Evolutionary conservation across 1,139 yeast genomes (phyloP).

Genomic region (Zygoascus meyerae): DNA sequence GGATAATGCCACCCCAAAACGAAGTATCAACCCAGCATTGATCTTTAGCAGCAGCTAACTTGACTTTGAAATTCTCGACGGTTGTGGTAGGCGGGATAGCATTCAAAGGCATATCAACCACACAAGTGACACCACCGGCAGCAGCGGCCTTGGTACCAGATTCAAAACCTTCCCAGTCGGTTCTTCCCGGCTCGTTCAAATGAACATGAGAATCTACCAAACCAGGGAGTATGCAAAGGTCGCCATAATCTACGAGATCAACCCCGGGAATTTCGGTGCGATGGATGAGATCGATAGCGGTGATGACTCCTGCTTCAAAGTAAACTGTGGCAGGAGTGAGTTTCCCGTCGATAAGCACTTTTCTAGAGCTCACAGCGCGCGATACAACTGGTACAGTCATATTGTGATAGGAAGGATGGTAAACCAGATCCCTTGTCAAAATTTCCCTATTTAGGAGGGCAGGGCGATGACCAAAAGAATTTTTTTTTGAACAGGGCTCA

Average conservation of each 20-base stretch:
- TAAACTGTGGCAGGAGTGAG: constrained; percentile 62
- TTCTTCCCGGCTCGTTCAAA: constrained; percentile 88
- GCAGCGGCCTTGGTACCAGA: constrained; percentile 92
- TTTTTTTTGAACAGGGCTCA: too few species aligned
- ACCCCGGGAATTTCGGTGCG: background rate
- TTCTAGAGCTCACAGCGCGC: constrained; percentile 46
- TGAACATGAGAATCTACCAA: constrained; percentile 92
- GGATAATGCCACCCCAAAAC: constrained; percentile 94
- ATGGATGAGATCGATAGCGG: constrained; percentile 38
- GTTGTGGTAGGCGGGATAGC: constrained; percentile 95
- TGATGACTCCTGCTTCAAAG: constrained; percentile 60
- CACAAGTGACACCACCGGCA: constrained; percentile 93
- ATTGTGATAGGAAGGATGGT: background rate
- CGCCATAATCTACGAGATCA: constrained; percentile 44
- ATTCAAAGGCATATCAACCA: constrained; percentile 91
- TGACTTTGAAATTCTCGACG: constrained; percentile 63
- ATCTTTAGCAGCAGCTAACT: constrained; percentile 69
- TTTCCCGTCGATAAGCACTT: constrained; percentile 52
- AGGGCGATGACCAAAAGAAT: too few species aligned
- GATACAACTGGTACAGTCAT: constrained; percentile 4
- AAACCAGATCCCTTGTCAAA: too few species aligned
- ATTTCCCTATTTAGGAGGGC: too few species aligned
- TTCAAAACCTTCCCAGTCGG: constrained; percentile 95
- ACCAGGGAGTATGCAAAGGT: constrained; percentile 74
- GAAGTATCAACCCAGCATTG: constrained; percentile 93